phyloP scores from a whole-genome alignment of 345 rosid species.

The Populus ilicifolia region DNA sequence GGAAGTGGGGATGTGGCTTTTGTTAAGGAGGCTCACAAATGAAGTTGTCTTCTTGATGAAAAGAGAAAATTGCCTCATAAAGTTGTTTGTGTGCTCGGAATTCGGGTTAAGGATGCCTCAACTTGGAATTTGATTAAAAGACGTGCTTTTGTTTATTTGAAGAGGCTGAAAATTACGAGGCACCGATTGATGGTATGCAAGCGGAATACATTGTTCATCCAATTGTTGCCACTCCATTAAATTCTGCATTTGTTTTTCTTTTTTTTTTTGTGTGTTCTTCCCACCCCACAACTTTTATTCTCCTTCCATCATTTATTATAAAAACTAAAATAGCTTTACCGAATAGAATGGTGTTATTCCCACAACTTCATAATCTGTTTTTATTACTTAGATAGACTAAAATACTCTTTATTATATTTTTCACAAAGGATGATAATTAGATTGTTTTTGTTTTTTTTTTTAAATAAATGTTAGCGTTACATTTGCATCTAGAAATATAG shows the following conservation, averaged over 20 bases:
- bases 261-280: not conserved
- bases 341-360: too few relatives aligned
- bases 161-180: slow-evolving; percentile 7
- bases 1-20: slow-evolving; percentile 44
- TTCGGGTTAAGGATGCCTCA: not conserved
- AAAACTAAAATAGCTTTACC: too few relatives aligned
- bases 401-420: too few relatives aligned
- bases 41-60: slow-evolving; percentile 8
- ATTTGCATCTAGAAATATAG: too few relatives aligned
- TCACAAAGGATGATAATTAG: too few relatives aligned
- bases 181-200: not conserved
- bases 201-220: not conserved
- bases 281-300: too few relatives aligned
- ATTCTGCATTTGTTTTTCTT: not conserved
- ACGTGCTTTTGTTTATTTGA: not conserved
- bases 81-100: not conserved
- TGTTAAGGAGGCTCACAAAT: slow-evolving; percentile 37
- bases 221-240: not conserved
- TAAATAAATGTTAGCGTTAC: too few relatives aligned
- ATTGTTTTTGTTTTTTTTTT: too few relatives aligned
- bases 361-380: not conserved
- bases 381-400: not conserved
- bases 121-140: not conserved
- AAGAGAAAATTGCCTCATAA: not conserved
- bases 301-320: too few relatives aligned